Evolutionary conservation across 352 stramenopile genomes (phyloP).

Genomic region (Phytopythium oedochilum): DNA sequence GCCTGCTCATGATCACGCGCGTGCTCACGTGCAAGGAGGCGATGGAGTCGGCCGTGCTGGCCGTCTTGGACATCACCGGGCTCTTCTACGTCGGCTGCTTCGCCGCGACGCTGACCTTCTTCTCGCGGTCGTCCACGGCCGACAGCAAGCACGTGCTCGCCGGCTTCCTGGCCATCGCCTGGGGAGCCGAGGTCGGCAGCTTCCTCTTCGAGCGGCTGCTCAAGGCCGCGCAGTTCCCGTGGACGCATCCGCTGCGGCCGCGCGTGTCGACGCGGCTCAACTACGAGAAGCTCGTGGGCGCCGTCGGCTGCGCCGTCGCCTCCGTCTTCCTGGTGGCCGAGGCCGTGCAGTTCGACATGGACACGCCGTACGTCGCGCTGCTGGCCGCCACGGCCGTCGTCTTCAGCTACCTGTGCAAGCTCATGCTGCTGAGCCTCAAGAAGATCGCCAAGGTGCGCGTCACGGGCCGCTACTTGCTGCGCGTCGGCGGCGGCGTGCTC

Average conservation of each 20-base stretch:
- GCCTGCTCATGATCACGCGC: conserved; percentile 38
- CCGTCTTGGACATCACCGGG: conserved; percentile 43
- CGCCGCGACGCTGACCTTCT: conserved; percentile 42
- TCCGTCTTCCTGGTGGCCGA: conserved; percentile 22
- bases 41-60: conserved; percentile 55
- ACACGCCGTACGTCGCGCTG: conserved; percentile 19
- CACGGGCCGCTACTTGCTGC: conserved; percentile 34
- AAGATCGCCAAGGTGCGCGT: conserved; percentile 43
- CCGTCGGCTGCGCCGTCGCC: conserved; percentile 28
- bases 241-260: conserved; percentile 43
- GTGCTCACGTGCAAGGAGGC: conserved; percentile 55
- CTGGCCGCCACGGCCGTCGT: conserved; percentile 28
- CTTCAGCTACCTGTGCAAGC: conserved; percentile 45
- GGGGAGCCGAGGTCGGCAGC: conserved; percentile 46
- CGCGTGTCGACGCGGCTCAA: conserved; percentile 54
- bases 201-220: conserved; percentile 45
- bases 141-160: conserved; percentile 26
- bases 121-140: conserved; percentile 27
- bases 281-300: conserved; percentile 49
- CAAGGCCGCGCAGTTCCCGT: conserved; percentile 43
- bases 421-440: conserved; percentile 60
- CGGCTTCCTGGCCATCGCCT: conserved; percentile 49
- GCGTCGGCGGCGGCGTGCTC: conserved; percentile 47
- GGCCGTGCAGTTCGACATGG: conserved; percentile 37
- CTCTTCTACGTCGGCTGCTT: conserved; percentile 44